phyloP scores from a whole-genome alignment of 225 moss, liverwort and hornwort genomes.

The Neckera pumila region DNA sequence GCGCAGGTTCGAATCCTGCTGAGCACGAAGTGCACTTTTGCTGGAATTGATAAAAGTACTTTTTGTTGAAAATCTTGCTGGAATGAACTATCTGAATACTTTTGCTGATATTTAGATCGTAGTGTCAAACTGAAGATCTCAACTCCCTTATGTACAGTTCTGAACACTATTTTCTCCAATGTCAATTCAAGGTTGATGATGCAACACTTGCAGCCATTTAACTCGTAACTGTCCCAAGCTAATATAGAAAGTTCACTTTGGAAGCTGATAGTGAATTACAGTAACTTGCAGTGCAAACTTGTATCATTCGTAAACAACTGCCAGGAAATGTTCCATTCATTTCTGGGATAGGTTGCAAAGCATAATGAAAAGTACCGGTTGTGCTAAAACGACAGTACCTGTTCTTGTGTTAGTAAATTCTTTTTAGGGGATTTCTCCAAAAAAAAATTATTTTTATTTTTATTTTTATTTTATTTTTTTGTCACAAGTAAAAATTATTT shows the following conservation, averaged over 20 bases:
- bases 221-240: neutral
- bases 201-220: neutral
- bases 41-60: constrained; percentile 42
- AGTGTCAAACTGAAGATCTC: neutral
- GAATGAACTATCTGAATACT: neutral
- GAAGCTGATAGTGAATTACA: neutral
- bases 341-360: neutral
- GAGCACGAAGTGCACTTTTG: neutral
- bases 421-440: too few species aligned
- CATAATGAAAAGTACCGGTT: too few species aligned
- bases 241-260: neutral
- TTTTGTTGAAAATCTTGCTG: neutral
- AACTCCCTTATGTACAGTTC: neutral
- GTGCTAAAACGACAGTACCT: too few species aligned
- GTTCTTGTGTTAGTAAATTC: too few species aligned
- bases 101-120: neutral
- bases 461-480: too few species aligned
- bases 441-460: too few species aligned
- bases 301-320: neutral
- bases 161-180: neutral
- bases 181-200: neutral
- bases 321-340: neutral
- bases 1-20: constrained; percentile 90
- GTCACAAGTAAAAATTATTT: too few species aligned
- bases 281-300: neutral